Evolutionary conservation across 2,329 filamentous ascomycete genomes (phyloP).

Genomic region (Microdochium bolleyi): DNA sequence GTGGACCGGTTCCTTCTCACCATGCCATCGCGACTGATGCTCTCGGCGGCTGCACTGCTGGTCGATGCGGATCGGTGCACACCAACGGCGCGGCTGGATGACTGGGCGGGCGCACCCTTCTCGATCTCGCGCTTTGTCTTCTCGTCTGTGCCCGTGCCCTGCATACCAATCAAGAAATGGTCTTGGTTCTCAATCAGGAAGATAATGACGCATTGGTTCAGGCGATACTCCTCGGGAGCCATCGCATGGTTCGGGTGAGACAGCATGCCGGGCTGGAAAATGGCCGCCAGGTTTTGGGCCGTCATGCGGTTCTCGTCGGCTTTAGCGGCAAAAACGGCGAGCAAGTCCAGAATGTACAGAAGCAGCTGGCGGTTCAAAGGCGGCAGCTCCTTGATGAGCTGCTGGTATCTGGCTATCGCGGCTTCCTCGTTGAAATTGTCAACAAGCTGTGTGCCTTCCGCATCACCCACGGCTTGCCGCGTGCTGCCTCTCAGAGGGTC

Average conservation of each 20-base stretch:
- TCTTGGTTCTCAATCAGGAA: slow-evolving; percentile 98
- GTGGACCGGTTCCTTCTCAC: slow-evolving; percentile 85
- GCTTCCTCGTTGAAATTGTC: slow-evolving; percentile 66
- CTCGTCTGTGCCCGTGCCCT: slow-evolving; percentile 94
- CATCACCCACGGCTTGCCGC: slow-evolving; percentile 65
- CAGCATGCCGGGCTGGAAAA: slow-evolving; percentile 94
- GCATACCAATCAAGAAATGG: slow-evolving; percentile 97
- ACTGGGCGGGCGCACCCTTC: slow-evolving; percentile 57
- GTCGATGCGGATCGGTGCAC: slow-evolving; percentile 75
- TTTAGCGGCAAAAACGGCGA: slow-evolving; percentile 96
- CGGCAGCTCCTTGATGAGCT: slow-evolving; percentile 85
- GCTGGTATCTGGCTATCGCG: slow-evolving; percentile 79
- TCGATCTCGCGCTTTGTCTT: slow-evolving; percentile 56
- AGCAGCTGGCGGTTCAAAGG: slow-evolving; percentile 89
- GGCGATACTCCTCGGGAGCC: slow-evolving; percentile 85
- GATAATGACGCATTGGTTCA: slow-evolving; percentile 95
- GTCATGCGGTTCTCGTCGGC: slow-evolving; percentile 96
- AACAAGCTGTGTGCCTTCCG: slow-evolving; percentile 60
- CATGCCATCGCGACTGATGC: slow-evolving; percentile 70
- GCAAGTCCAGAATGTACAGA: slow-evolving; percentile 88
- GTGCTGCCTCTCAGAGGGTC: slow-evolving; percentile 67
- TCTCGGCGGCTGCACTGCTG: slow-evolving; percentile 82
- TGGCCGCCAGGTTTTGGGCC: slow-evolving; percentile 86
- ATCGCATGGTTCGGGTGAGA: slow-evolving; percentile 94
- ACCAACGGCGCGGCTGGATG: slow-evolving; percentile 44